These are phyloP conservation scores for Populus hybrid DNA, from an alignment of 441 rosid species.

Conservation along the genomic window DNA sequence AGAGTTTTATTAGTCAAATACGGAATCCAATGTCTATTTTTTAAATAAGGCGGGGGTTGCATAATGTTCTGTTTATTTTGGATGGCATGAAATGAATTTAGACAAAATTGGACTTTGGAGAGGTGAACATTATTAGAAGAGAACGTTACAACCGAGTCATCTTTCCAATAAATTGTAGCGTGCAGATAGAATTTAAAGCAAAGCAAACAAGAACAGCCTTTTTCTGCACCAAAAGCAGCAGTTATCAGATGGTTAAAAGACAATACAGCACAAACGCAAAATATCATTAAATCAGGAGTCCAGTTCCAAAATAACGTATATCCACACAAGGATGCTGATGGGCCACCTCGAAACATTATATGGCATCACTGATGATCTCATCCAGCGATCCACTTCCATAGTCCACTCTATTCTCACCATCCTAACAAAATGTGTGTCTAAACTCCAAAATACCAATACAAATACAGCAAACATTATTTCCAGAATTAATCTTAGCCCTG, in stretches of 20 bases:
- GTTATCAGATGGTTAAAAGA: not conserved
- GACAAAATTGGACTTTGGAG: not conserved
- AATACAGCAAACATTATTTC: not conserved
- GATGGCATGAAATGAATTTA: not conserved
- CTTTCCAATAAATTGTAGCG: not conserved
- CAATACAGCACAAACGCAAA: not conserved
- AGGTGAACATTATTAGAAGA: not conserved
- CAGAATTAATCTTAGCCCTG: not conserved
- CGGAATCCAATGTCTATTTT: not conserved
- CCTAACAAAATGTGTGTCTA: not conserved
- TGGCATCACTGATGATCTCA: not conserved
- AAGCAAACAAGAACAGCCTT: not conserved
- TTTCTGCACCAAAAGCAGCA: not conserved
- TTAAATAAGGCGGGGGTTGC: not conserved
- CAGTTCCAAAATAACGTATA: not conserved
- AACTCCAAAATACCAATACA: not conserved
- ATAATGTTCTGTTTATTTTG: not conserved
- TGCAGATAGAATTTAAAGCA: not conserved
- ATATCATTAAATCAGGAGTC: not conserved
- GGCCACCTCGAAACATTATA: not conserved
- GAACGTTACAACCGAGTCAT: not conserved
- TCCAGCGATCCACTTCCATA: not conserved
- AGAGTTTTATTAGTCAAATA: conserved; percentile 11
- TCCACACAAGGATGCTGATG: not conserved
- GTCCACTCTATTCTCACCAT: not conserved